These are phyloP conservation scores for Euphorbia tirucalli DNA, from an alignment of 345 rosid species.

Conservation along the genomic window DNA sequence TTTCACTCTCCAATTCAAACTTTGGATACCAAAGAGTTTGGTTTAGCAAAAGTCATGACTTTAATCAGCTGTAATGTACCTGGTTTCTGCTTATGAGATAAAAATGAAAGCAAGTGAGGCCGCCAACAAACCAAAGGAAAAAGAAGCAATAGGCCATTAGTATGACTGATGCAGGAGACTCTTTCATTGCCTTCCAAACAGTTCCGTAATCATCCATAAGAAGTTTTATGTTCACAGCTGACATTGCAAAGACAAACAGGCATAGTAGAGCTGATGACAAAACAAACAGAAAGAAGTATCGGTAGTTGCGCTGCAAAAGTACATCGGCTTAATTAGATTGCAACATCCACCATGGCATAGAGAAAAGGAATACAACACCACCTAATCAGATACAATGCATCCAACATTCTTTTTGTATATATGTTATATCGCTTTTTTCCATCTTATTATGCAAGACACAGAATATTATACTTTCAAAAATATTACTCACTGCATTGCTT, in stretches of 20 bases:
- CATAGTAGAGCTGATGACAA: constrained; percentile 55
- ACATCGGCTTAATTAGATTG: constrained; percentile 2
- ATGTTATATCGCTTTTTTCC: neutral
- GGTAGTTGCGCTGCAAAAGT: constrained; percentile 53
- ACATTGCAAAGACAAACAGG: constrained; percentile 45
- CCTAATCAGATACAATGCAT: neutral
- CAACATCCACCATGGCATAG: neutral
- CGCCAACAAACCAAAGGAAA: constrained; percentile 58
- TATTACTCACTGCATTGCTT: too few relatives aligned
- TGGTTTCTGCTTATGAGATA: constrained; percentile 56
- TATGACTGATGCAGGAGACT: constrained; percentile 44
- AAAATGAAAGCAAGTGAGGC: constrained; percentile 54
- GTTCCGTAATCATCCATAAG: constrained; percentile 37
- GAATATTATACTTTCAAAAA: too few relatives aligned
- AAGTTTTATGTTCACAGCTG: constrained; percentile 47
- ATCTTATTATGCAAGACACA: neutral
- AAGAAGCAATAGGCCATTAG: constrained; percentile 50
- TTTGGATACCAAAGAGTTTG: too few relatives aligned
- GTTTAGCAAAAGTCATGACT: too few relatives aligned
- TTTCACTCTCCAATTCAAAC: too few relatives aligned
- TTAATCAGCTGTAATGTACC: constrained; percentile 25
- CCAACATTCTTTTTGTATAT: too few relatives aligned
- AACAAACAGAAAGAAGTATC: constrained; percentile 51
- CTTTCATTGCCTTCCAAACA: constrained; percentile 49
- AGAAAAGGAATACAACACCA: neutral